Conservation (phyloP, 139 green algal genomes). For the Volvox reticuliferus region DNA sequence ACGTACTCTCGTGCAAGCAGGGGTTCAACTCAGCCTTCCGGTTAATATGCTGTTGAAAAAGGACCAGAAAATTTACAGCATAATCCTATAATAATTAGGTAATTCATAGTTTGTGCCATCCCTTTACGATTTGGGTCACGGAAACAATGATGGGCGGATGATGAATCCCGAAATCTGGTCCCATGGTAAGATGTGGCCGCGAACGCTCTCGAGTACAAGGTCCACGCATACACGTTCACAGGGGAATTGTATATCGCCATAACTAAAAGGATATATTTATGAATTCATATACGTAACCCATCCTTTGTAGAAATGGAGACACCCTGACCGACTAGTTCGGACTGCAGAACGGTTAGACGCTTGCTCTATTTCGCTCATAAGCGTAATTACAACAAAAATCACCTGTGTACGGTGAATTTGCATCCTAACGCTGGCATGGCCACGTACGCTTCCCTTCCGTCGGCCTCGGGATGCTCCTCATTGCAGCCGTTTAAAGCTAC, state of each 20-base stretch:
- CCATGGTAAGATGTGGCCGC: background rate
- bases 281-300: background rate
- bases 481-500: background rate
- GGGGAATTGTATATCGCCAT: background rate
- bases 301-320: background rate
- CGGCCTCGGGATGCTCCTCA: background rate
- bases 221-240: background rate
- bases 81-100: background rate
- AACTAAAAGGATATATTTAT: background rate
- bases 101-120: background rate
- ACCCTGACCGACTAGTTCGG: background rate
- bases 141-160: background rate
- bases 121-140: background rate
- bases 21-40: no score
- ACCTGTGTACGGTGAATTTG: background rate
- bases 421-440: background rate
- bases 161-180: constrained; percentile 10
- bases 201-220: background rate
- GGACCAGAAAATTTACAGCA: background rate
- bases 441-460: background rate
- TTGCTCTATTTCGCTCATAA: background rate
- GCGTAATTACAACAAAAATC: background rate
- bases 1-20: no score
- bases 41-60: no score
- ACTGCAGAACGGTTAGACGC: background rate